Base-by-base conservation (phyloP, 108 stramenopile genomes). In the Nannochloropsis gaditana region DNA sequence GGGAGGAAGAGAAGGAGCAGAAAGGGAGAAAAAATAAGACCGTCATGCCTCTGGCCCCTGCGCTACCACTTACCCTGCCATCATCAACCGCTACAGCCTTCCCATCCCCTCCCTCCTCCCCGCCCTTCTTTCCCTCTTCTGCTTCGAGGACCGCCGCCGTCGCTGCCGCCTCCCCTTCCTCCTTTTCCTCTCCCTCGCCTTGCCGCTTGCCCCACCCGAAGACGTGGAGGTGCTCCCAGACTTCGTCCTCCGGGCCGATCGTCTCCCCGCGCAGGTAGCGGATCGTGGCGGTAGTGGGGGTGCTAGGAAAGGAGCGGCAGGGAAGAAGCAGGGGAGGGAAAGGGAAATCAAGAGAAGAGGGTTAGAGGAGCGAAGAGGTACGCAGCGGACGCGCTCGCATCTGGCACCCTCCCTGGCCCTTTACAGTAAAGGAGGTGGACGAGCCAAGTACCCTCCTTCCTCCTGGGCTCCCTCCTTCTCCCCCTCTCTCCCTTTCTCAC, bases 231-330 rank as follows among this genome's bases (percentile, higher is more conserved):
- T 81, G 79, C 31, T 17, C 21, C 87, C 87, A 87, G 79, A 87
- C 10, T 19, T 45, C 81, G 21, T 83, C 80, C 21, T 84, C 87
- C 21, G 84, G 84, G 21, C 80, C 43, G 41, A 87, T 50, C 9
- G 83, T 44, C 8, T 87, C 87, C 9, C 84, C 87, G 43, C 19
- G 21, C 44, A 87, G 84, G 59, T 87, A 87, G n/a, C 81, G 44
- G n/a, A 87, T 83, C 41, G 87, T 80, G 21, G 83, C 87, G 15
- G 6, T 45, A 1, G 45, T 45, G 42, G 84, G 45, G 87, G 47
- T 50, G 47, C 47, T 50, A 1, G 15, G 47, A 15, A 15, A 50
- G 47, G 47, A 31, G 47, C 47, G 47, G 47, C 11, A 50, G 15
- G 47, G 47, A 10, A 15, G 47, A 15, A 50, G 47, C 11, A 15